Evolutionary conservation across 768 basidiomycete species (phyloP), one percentile per base, ranked within the genome.

Genomic region (Suillus subaureus): DNA sequence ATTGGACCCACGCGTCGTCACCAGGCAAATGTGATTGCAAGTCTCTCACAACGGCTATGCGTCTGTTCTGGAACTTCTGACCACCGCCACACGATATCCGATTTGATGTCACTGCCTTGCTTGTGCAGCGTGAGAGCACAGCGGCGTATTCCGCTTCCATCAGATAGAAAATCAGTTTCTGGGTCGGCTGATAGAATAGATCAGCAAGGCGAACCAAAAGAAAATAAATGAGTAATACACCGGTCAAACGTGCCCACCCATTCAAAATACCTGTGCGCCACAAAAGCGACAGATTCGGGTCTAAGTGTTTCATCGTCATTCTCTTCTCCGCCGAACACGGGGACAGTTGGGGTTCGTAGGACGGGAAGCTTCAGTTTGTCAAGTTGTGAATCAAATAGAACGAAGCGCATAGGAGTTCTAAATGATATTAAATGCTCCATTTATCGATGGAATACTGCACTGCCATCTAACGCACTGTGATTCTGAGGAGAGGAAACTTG

Each of bases 301-400:
- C 74, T 67, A 43, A 70, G 69, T 11, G 16, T 56, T n/a, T 73
- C 69, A 15, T 73, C 70, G 7, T 69, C 40, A 21, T 58, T 66
- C 21, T 73, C 69, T 33, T 64, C 66, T 31, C 71, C 67, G 63
- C 73, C 67, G 40, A 63, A 51, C 18, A 45, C 39, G 60, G 39
- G 67, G 31, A 52, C 55, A 2, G 66, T 54, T 2, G 77, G 77
- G 31, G 69, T 66, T 37, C 78, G 81, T 33, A 81, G 70, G 15
- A 88, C 74, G 2, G 88, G 86, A 2, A 88, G 76, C 64, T 77
- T 81, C 58, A 88, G 69, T n/a, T 78, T 70, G 57, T 82, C 78
- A n/a, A 91, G 69, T 33, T 78, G 78, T 28, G 87, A 85, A 71
- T 91, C 90, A 68, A 91, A 91, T 18, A 91, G 72, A 16, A 80